Evolutionary conservation across 768 basidiomycete species (phyloP), one percentile per base, ranked within the genome.

Genomic region (Suillus placidus): DNA sequence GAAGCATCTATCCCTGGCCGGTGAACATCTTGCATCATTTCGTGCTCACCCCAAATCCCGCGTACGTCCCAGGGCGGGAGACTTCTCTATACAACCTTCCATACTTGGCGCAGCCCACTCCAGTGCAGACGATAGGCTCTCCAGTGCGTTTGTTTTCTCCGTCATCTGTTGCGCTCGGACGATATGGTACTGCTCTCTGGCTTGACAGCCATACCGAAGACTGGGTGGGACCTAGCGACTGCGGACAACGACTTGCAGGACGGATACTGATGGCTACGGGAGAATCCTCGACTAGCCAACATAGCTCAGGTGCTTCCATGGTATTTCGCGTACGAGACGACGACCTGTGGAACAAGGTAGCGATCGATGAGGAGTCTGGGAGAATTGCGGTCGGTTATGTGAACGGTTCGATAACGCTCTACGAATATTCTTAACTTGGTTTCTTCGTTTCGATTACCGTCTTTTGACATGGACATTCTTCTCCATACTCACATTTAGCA

Each of bases 11-110:
- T 66, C 88, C 88, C 3, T 90, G 89, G 89, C 87, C 89, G 0
- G 83, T 87, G 67, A 90, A 92, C 73, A 75, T 87, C 32, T 79
- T 91, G n/a, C 87, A 90, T 68, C 85, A 88, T 72, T 89, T 83
- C 71, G 71, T 81, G 40, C 78, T 92, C 18, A 72, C 72, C 2
- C 82, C 84, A 0, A 85, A 88, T 71, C 68, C 74, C 4, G 63
- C 71, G 7, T 85, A 80, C 69, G 67, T 72, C 37, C 64, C 67
- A 18, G 56, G 38, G 13, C 49, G 56, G 26, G 23, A 38, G 13
- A 68, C 74, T 47, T 64, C 67, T 13, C 66, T 74, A 43, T 67
- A 72, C 32, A 86, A 86, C 62, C 65, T 80, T 14, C 87, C 87
- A 1, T 87, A 86, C 66, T 71, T 80, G 13, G 74, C 78, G 0